Base-by-base conservation (phyloP, 768 basidiomycete genomes). In the Phaffia australis region DNA sequence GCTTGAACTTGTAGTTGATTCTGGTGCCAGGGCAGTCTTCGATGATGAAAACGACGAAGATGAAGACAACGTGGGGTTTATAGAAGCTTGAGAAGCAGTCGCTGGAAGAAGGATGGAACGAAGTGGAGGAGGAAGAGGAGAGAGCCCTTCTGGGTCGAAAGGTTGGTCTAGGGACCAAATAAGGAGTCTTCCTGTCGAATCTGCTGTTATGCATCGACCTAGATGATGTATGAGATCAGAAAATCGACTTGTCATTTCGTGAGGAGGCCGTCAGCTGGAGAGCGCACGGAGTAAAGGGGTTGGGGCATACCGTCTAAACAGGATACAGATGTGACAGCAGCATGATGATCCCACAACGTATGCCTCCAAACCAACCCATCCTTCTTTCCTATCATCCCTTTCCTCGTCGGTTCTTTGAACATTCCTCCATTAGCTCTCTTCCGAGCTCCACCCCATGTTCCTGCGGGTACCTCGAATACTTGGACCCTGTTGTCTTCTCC, bases 141-240 rank as follows among this genome's bases (percentile, higher is more conserved):
- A 6, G 7, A 25, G 50, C 9, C 32, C 42, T 5, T 46, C 52
- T 6, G 35, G 16, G 1, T 4, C 30, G 2, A 11, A 32, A 35
- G 4, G 23, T 30, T 6, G n/a, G 48, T 52, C 11, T 56, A 65
- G 32, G 4, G 49, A 30, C 64, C 56, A 65, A 27, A 65, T 42
- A 51, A 65, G 57, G 29, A 65, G 47, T 21, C 64, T 47, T 11
- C 64, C 64, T 6, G 57, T 57, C 14, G 64, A 32, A 25, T 65
- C 64, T 16, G 32, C 64, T 14, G 64, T 65, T 16, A 65, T 21
- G 35, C 64, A 65, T 0, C 64, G 64, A 18, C 57, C 64, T 65
- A 18, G 21, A n/a, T 47, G 9, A 50, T n/a, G 27, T 50, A 3
- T 15, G 9, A 29, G 3, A 54, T 16, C 16, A 32, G 47, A 1